Evolutionary conservation across 371 early-diverging fungal genomes (phyloP), one percentile per base, ranked within the genome.

Genomic region (Actinomortierella ambigua): DNA sequence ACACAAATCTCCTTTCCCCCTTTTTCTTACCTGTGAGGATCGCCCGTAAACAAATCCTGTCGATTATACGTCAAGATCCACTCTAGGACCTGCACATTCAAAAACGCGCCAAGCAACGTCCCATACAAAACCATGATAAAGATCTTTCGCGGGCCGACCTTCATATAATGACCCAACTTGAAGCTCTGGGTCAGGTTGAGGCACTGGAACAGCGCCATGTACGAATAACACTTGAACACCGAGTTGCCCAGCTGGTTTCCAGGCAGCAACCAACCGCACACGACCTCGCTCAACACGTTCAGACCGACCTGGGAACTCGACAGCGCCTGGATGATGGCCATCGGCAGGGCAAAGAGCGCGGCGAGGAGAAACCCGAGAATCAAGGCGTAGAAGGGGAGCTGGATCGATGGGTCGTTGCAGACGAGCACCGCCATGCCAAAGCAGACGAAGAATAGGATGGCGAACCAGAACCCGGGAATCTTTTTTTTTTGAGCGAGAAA

Each of bases 391-490:
- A 87, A 90, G 1, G 87, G 85, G 3, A 86, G 62, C 14, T 77
- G 81, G 55, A 86, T 80, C 1, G 79, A 81, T 61, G 81, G 70
- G 18, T 76, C 78, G 46, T 85, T 84, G 34, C 88, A 82, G 2
- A 86, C 73, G 14, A 81, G 69, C n/a, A 90, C 84, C 17, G 88
- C 82, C 22, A 88, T 65, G 1, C 70, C 78, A 53, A 88, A 80
- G 54, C 88, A 88, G 5, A 79, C 54, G 6, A 81, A 66, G 60
- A 89, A 91, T 49, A 91, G 56, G 4, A 57, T 24, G 24, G 81
- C 79, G 46, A 92, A 92, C 93, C 93, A 92, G 85, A 85, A 85
- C 29, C 76, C 76, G 0, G 93, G 93, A 3, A 93, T 87, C 75
- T 89, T n/a, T n/a, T n/a, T n/a, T n/a, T n/a, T n/a, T n/a, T n/a